phyloP scores from a whole-genome alignment of 805 yeast genomes.

The Brettanomyces naardenensis region DNA sequence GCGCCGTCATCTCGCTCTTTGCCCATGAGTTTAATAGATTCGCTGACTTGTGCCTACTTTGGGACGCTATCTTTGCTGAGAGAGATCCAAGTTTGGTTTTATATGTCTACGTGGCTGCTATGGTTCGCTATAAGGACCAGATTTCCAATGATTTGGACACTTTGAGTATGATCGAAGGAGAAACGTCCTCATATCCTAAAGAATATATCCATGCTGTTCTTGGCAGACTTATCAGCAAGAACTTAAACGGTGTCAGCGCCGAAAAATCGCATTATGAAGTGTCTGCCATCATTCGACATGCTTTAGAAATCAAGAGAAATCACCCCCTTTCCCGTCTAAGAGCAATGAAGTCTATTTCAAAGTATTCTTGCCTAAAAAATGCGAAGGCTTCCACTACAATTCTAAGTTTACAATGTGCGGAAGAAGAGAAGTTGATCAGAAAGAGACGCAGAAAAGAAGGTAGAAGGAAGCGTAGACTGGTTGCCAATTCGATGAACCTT shows the following conservation, averaged over 20 bases:
- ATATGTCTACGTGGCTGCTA: conserved; percentile 53
- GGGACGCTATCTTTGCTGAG: conserved; percentile 60
- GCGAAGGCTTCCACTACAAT: neutral
- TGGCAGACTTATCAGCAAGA: neutral
- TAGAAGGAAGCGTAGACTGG: neutral
- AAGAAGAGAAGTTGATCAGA: neutral
- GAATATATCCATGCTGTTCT: conserved; percentile 1
- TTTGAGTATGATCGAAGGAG: conserved; percentile 7
- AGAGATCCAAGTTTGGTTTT: conserved; percentile 47
- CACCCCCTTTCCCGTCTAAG: neutral
- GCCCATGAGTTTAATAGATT: conserved; percentile 58
- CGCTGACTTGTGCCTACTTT: conserved; percentile 45
- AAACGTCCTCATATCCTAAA: conserved; percentile 6
- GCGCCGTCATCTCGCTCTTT: conserved; percentile 70
- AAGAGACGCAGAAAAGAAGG: neutral
- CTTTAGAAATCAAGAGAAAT: neutral
- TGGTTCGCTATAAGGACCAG: conserved; percentile 36
- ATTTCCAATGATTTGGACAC: conserved; percentile 28
- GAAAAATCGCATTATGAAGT: neutral
- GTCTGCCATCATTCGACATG: neutral
- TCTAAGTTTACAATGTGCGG: conserved; percentile 1
- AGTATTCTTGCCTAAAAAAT: conserved; percentile 2
- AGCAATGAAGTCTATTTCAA: conserved; percentile 5
- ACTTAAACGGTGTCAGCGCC: neutral
- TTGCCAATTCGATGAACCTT: neutral